Evolutionary conservation across 345 rosid genomes (phyloP).

Genomic region (Melastoma malabathricum): DNA sequence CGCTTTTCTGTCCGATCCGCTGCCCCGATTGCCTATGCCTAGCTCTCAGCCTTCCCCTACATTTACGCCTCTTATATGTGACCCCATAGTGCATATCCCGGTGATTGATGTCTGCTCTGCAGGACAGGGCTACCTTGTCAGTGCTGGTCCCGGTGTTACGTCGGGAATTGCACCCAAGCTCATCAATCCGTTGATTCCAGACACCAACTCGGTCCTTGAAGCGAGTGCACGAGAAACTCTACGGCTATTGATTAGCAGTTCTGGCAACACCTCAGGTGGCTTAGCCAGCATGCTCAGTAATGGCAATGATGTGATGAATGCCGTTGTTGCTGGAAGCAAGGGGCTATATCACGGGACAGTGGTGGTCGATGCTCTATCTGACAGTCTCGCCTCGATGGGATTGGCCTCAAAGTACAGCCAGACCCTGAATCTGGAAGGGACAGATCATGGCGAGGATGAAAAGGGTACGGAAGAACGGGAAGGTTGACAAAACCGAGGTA

Average conservation of each 20-base stretch:
- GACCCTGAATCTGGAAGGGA: too few species aligned
- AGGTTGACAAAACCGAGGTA: too few species aligned
- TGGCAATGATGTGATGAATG: too few species aligned
- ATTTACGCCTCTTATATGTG: conserved; percentile 80
- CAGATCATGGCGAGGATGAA: too few species aligned
- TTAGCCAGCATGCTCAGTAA: too few species aligned
- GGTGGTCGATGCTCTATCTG: too few species aligned
- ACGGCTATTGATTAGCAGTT: conserved; percentile 58
- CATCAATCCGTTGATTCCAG: conserved; percentile 42
- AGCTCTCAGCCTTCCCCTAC: conserved; percentile 53
- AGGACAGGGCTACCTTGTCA: conserved; percentile 87
- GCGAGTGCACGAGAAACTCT: conserved; percentile 93
- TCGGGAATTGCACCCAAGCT: conserved; percentile 50
- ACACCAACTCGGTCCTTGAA: conserved; percentile 52
- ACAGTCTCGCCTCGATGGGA: too few species aligned
- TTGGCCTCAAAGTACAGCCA: too few species aligned
- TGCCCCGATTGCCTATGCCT: conserved; percentile 4
- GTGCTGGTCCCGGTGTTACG: conserved; percentile 60
- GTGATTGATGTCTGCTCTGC: conserved; percentile 85
- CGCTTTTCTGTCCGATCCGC: conserved; percentile 4
- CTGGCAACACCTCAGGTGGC: conserved; percentile 9
- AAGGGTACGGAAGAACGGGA: too few species aligned
- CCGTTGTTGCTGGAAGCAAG: too few species aligned
- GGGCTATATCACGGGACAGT: too few species aligned
- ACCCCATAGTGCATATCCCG: conserved; percentile 85